Percentiles rank a stretch among this genome's conserved stretches.
These are phyloP conservation scores for Hirsutella minnesotensis DNA, from an alignment of 2,329 filamentous ascomycete species.

Conservation along the genomic window DNA sequence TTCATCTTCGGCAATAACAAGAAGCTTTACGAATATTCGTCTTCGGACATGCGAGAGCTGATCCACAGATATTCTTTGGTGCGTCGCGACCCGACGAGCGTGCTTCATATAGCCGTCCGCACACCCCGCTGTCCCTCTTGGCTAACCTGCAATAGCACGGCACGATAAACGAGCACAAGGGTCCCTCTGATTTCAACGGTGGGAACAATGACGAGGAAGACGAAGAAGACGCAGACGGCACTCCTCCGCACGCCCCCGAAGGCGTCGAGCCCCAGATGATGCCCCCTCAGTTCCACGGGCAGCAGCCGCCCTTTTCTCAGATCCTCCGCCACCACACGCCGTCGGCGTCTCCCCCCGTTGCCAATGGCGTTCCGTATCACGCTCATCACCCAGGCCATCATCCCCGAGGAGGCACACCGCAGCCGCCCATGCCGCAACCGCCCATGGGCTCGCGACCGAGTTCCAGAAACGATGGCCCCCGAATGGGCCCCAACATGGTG, in stretches of 20 bases:
- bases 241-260: conserved; percentile 56
- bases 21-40: conserved; percentile 97
- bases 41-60: conserved; percentile 82
- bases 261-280: conserved; percentile 47
- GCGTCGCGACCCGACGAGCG: conserved; percentile 27
- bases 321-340: conserved; percentile 73
- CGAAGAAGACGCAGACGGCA: conserved; percentile 58
- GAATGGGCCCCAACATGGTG: conserved; percentile 62
- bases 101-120: neutral
- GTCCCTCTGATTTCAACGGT: conserved; percentile 81
- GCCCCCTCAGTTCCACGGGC: conserved; percentile 58
- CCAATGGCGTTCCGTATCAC: conserved; percentile 61
- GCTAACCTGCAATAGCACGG: conserved; percentile 53
- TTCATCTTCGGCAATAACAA: conserved; percentile 99
- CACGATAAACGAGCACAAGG: conserved; percentile 89
- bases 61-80: conserved; percentile 86
- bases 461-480: conserved; percentile 69
- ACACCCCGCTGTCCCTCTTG: neutral
- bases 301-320: conserved; percentile 58
- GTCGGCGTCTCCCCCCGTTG: conserved; percentile 79
- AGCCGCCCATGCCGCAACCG: conserved; percentile 62
- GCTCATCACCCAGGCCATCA: conserved; percentile 28
- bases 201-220: conserved; percentile 71
- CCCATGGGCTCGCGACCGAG: conserved; percentile 51
- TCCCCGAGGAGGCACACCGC: conserved; percentile 68